Evolutionary conservation across 345 rosid species (phyloP), one percentile per base, ranked within the genome.

Genomic region (Corchorus olitorius): DNA sequence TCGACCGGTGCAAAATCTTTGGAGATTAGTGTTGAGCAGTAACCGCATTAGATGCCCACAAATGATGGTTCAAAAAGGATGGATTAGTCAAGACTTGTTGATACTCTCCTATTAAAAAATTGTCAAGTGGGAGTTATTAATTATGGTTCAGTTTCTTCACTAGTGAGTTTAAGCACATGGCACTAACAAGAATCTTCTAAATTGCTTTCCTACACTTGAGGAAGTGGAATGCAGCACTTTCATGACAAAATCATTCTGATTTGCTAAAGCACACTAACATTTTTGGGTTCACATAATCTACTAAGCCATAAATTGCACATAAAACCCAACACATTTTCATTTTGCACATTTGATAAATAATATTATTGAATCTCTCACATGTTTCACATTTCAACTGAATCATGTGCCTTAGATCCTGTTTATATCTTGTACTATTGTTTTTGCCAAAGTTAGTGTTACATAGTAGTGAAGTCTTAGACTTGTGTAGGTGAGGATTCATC

Each of bases 391-490:
- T 39, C 2, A 53, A 53, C 8, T 17, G 58, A 53, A 6, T 9
- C 2, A 2, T 2, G 58, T 5, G 2, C 0, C 27, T 45, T 4
- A 7, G 48, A 6, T 45, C 56, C 19, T 17, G 9, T 53, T 17
- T n/a, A 16, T 53, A 15, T n/a, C 17, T 6, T 17, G 4, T 49
- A 4, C 10, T 1, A 49, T 12, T 49, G 52, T 1, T 46, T 2
- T 14, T 6, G 4, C 5, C 7, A 52, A 52, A 52, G 9, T 14
- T 52, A 15, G 17, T 52, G n/a, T 4, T 16, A 16, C 17, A 14
- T 52, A n/a, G 45, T 41, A 9, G 9, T 11, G 37, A 11, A 22
- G 13, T 17, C 35, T 20, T 82, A 88, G 53, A 86, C 83, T 17
- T 74, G 72, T 9, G 73, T 14, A 0, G 79, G 6, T n/a, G 78